Percentiles rank a stretch among this genome's conserved stretches.
These are phyloP conservation scores for Saccharomycopsis schoenii DNA, from an alignment of 805 yeast species.

Conservation along the genomic window DNA sequence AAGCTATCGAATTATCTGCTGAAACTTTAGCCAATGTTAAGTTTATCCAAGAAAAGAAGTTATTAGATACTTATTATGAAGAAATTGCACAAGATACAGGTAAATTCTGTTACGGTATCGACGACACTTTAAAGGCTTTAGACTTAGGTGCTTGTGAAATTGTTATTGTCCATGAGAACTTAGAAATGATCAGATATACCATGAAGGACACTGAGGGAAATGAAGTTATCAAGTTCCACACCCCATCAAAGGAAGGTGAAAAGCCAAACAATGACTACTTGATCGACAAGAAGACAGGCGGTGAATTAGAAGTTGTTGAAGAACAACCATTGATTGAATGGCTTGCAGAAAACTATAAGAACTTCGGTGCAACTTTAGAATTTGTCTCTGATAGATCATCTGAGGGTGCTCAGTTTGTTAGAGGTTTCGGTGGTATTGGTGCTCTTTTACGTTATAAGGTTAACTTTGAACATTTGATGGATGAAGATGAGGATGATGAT, in stretches of 20 bases:
- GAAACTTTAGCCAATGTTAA: conserved; percentile 96
- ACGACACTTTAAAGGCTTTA: conserved; percentile 90
- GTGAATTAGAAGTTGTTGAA: conserved; percentile 80
- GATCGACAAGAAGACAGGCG: conserved; percentile 76
- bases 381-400: conserved; percentile 94
- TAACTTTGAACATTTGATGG: conserved; percentile 89
- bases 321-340: conserved; percentile 89
- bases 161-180: conserved; percentile 85
- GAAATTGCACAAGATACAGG: conserved; percentile 98
- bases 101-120: conserved; percentile 94
- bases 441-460: conserved; percentile 93
- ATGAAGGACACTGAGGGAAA: conserved; percentile 76
- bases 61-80: conserved; percentile 85
- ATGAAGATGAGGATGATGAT: conserved; percentile 36
- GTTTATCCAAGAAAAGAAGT: conserved; percentile 96
- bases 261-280: conserved; percentile 67
- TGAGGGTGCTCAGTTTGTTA: conserved; percentile 97
- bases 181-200: conserved; percentile 75
- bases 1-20: conserved; percentile 95
- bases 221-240: conserved; percentile 61
- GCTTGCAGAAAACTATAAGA: conserved; percentile 94
- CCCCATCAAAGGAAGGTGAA: conserved; percentile 37
- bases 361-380: conserved; percentile 90
- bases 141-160: conserved; percentile 95
- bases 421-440: conserved; percentile 99